Evolutionary conservation across 106 monocot genomes (phyloP).

Genomic region (Dactylorhiza incarnata): DNA sequence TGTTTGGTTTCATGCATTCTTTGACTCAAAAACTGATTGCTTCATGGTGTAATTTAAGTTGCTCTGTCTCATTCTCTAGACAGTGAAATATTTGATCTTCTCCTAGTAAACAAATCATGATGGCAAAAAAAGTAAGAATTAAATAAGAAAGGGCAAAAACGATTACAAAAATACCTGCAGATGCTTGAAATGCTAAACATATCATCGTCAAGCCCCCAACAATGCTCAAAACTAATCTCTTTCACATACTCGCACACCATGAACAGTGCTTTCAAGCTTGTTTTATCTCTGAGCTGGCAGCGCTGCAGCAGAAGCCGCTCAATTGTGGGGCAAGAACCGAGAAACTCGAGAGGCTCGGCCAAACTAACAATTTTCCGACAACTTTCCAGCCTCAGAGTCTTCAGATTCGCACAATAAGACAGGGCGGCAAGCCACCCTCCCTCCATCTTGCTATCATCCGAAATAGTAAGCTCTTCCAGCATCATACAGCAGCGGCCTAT

Average conservation of each 20-base stretch:
- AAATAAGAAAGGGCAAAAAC: not conserved
- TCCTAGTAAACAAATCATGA: too few relatives aligned
- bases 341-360: constrained; percentile 61
- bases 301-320: constrained; percentile 75
- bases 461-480: constrained; percentile 84
- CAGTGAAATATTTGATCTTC: too few relatives aligned
- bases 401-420: constrained; percentile 73
- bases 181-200: constrained; percentile 41
- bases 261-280: constrained; percentile 58
- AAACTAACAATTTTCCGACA: constrained; percentile 65
- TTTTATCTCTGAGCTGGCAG: constrained; percentile 79
- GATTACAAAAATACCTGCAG: constrained; percentile 58
- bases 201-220: constrained; percentile 89
- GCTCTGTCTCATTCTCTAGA: too few relatives aligned
- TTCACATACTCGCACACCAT: constrained; percentile 60
- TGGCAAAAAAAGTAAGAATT: not conserved
- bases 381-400: constrained; percentile 53
- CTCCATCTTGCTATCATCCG: constrained; percentile 68
- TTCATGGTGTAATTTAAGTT: too few relatives aligned
- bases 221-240: constrained; percentile 74
- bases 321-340: constrained; percentile 70
- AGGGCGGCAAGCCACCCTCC: constrained; percentile 77
- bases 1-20: too few relatives aligned
- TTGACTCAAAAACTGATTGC: too few relatives aligned
- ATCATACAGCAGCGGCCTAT: constrained; percentile 81